Percentiles rank a stretch among this genome's conserved stretches.
Conservation (phyloP, 768 basidiomycete species). For the Hypholoma fasciculare region DNA sequence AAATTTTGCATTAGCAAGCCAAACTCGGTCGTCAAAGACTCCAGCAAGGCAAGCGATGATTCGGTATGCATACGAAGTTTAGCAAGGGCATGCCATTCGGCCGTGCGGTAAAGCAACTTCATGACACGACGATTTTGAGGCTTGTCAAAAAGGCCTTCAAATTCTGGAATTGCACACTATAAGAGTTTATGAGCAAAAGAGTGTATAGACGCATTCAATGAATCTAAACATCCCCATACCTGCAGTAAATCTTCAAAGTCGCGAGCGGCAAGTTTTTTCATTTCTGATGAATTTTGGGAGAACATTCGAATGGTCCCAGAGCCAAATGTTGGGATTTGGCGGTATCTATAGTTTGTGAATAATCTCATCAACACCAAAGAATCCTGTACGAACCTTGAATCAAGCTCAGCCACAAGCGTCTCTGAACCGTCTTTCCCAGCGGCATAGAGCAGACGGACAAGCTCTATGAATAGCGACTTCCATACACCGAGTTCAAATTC, state of each 20-base stretch:
- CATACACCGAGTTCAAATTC: constrained; percentile 5
- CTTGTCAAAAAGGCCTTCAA: constrained; percentile 33
- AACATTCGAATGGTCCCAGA: constrained; percentile 5
- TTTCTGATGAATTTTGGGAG: neutral
- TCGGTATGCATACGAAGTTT: constrained; percentile 34
- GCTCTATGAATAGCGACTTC: constrained; percentile 29
- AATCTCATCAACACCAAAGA: no score
- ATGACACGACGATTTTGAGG: constrained; percentile 17
- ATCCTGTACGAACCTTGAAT: neutral
- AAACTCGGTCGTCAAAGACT: constrained; percentile 24
- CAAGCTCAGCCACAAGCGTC: neutral
- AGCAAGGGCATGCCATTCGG: constrained; percentile 32
- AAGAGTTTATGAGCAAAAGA: no score
- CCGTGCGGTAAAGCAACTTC: constrained; percentile 25
- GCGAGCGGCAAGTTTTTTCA: constrained; percentile 8
- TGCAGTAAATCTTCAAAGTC: constrained; percentile 8
- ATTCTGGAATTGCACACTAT: constrained; percentile 35
- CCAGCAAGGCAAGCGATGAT: constrained; percentile 21
- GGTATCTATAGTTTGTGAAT: constrained; percentile 16
- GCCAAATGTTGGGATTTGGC: constrained; percentile 24
- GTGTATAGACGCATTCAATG: no score
- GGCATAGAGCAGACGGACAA: constrained; percentile 14
- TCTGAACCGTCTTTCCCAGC: neutral
- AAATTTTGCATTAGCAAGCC: constrained; percentile 33
- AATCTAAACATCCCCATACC: neutral